These are phyloP conservation scores for Thermothelomyces thermophilus DNA, from an alignment of 2,329 filamentous ascomycete species.

Conservation along the genomic window DNA sequence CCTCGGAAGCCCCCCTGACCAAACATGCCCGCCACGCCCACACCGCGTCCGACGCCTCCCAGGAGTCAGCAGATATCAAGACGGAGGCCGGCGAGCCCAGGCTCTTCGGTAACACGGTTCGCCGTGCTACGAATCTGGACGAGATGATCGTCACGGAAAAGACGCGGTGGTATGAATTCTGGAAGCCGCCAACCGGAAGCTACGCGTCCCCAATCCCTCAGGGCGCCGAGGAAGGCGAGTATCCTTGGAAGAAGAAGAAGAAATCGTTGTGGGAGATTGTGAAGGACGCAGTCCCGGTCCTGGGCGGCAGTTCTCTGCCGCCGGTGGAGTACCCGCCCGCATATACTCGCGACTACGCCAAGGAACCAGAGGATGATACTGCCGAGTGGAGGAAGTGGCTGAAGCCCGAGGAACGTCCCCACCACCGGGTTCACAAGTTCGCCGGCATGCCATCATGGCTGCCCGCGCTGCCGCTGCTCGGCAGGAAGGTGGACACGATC, in stretches of 20 bases:
- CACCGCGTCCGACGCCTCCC: conserved; percentile 34
- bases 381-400: conserved; percentile 78
- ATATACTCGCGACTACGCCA: conserved; percentile 53
- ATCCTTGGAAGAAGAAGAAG: conserved; percentile 36
- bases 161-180: conserved; percentile 55
- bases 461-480: conserved; percentile 68
- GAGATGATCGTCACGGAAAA: conserved; percentile 43
- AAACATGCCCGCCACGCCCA: conserved; percentile 28
- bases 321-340: conserved; percentile 54
- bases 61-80: conserved; percentile 34
- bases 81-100: conserved; percentile 26
- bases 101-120: conserved; percentile 44
- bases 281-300: conserved; percentile 44
- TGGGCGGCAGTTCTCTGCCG: conserved; percentile 36
- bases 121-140: conserved; percentile 42
- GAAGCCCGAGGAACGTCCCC: conserved; percentile 74
- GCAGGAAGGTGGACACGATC: conserved; percentile 91
- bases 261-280: conserved; percentile 47
- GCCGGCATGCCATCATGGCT: conserved; percentile 59
- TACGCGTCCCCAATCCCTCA: conserved; percentile 58
- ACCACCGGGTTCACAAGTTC: conserved; percentile 64
- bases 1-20: conserved; percentile 27
- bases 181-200: conserved; percentile 55
- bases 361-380: conserved; percentile 57
- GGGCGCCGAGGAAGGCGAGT: conserved; percentile 41